A percentile compares a stretch with the other conserved stretches of the same genome.
phyloP scores from a whole-genome alignment of 2,329 filamentous ascomycete species.

The Fusarium floridanum region DNA sequence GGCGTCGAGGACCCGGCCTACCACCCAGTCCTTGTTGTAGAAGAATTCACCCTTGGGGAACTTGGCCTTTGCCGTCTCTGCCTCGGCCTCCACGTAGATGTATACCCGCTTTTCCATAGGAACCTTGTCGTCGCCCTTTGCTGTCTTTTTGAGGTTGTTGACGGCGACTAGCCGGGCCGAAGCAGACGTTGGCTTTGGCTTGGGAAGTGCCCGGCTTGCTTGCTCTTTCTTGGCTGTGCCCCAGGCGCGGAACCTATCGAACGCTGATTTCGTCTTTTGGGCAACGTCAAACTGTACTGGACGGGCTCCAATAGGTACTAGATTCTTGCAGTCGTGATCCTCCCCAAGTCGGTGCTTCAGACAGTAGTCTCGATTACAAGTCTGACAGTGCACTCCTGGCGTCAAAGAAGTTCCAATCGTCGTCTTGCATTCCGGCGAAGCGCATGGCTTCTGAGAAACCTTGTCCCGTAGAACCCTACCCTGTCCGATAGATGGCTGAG shows the following conservation, averaged over 20 bases:
- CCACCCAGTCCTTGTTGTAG: constrained; percentile 88
- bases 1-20: constrained; percentile 84
- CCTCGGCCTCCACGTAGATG: constrained; percentile 89
- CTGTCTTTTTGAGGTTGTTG: constrained; percentile 84
- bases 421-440: constrained; percentile 75
- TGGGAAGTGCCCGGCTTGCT: constrained; percentile 70
- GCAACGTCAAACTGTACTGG: constrained; percentile 60
- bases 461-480: constrained; percentile 67
- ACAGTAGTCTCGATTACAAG: constrained; percentile 81
- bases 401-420: constrained; percentile 76
- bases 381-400: constrained; percentile 77
- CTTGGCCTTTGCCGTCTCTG: constrained; percentile 85
- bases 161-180: constrained; percentile 76
- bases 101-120: constrained; percentile 89
- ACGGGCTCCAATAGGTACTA: constrained; percentile 70
- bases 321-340: constrained; percentile 87
- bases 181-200: constrained; percentile 72
- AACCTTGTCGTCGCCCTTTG: constrained; percentile 90
- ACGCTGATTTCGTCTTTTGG: constrained; percentile 78
- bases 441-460: constrained; percentile 75
- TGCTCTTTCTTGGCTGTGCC: constrained; percentile 78
- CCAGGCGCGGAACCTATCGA: constrained; percentile 85
- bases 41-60: constrained; percentile 85
- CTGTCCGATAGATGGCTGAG: constrained; percentile 66
- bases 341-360: constrained; percentile 81